Base-by-base conservation (phyloP, 2,329 filamentous ascomycete species). In the Aspergillus transmontanensis region DNA sequence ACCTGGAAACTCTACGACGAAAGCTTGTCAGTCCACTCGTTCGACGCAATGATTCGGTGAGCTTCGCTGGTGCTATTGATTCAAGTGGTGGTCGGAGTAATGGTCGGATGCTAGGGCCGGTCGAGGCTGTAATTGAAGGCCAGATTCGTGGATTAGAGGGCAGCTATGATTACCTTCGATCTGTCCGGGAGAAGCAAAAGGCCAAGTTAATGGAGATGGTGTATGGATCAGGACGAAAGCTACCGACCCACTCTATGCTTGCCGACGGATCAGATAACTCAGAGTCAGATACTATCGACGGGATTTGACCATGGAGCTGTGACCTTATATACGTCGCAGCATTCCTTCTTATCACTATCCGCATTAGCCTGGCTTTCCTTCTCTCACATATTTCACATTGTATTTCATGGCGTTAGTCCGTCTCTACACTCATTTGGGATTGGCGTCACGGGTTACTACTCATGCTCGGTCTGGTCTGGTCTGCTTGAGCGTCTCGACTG, bases 1-100 rank as follows among this genome's bases (percentile, higher is more conserved):
- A 92, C 69, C 86, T 98, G 19, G 94, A 97, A 80, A 90, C 85
- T n/a, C 82, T 97, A 54, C 84, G 94, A 41, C 85, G 90, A 66
- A 95, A 94, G 75, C 84, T 97, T 21, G 91, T 97, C 46, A 92
- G 88, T 59, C 94, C 94, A 19, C 84, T 97, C 3, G 90, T 97
- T 23, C 83, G 91, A 51, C 87, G 89, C 43, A 86, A 86, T 68
- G 86, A 88, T 68, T 84, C 82, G 0, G 75, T 79, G 19, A 76
- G 73, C 32, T 76, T 79, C 50, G 72, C 73, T n/a, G 72, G 72
- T 11, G 55, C 68, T 7, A 61, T 74, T 30, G 76, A 75, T 5
- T 63, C 70, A 6, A 66, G 67, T 36, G 67, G 66, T 48, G 66
- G 70, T 3, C 68, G 68, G 12, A 68, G 66, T 41, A 61, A 74